Evolutionary conservation across 2,329 filamentous ascomycete species (phyloP), one percentile per base, ranked within the genome.

Genomic region (Ceratocystis destructans): DNA sequence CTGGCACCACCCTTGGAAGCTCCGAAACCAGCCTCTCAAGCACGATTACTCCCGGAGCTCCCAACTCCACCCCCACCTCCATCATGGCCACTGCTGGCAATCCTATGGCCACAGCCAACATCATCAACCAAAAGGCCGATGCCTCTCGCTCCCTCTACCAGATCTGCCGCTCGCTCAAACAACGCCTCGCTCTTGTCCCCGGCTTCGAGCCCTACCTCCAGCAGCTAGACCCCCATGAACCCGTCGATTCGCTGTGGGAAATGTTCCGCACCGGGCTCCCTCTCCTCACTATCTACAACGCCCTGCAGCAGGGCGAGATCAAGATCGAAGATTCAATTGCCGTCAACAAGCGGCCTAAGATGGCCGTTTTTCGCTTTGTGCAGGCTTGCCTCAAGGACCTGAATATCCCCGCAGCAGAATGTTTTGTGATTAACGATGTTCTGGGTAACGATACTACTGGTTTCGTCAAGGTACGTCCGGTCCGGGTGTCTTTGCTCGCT

Each of bases 81-180:
- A 70, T 71, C n/a, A 69, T 76, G 64, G 70, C 72, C 8, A 83
- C 76, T 68, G 76, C 80, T 68, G 85, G 85, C 59, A 83, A 83
- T 68, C 83, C 92, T 69, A 79, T 90, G 72, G 88, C 91, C 68
- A 90, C 88, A 68, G 83, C 89, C 75, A 96, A 96, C 76, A 96
- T 99, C 75, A 96, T 99, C 80, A 99, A 99, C 77, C 89, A 93
- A 76, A 89, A 90, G 74, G 94, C 92, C 74, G 92, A 96, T 75
- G 92, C 94, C 70, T 90, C 89, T 66, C 83, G 87, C 68, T 96
- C 92, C 10, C 84, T 99, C 28, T 99, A 96, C 76, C 93, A 97
- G 76, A 96, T 96, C 75, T 97, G 94, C 75, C 83, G 96, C 70
- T 86, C 87, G 65, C 80, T 97, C 69, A 90, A 89, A 74, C 86